Percentiles rank a stretch among this genome's conserved stretches.
Evolutionary conservation across 352 stramenopile genomes (phyloP).

Genomic region (Nothophytophthora sp.): DNA sequence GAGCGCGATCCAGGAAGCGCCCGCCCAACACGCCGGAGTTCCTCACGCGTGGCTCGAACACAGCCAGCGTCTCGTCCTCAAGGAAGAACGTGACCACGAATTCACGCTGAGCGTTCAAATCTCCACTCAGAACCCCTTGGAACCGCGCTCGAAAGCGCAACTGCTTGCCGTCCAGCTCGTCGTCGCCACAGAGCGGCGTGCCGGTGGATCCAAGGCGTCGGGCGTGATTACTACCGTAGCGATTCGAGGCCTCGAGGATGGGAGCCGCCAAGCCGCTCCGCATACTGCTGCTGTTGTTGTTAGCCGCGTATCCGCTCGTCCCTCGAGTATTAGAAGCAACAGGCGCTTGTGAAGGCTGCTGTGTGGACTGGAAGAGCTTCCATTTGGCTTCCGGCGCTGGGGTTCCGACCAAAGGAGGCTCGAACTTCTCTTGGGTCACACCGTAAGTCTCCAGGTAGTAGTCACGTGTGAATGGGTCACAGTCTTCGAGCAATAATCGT

Average conservation of each 20-base stretch:
- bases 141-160: conserved; percentile 78
- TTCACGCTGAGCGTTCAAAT: conserved; percentile 49
- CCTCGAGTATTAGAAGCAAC: conserved; percentile 19
- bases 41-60: conserved; percentile 69
- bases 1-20: conserved; percentile 75
- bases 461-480: conserved; percentile 88
- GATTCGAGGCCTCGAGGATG: conserved; percentile 16
- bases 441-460: conserved; percentile 88
- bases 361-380: conserved; percentile 50
- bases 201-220: not conserved
- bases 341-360: not conserved
- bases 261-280: conserved; percentile 25
- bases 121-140: conserved; percentile 26
- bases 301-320: conserved; percentile 24
- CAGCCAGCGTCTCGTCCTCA: conserved; percentile 73
- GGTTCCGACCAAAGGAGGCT: conserved; percentile 11
- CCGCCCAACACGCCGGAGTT: conserved; percentile 73
- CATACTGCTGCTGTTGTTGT: conserved; percentile 36
- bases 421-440: conserved; percentile 73
- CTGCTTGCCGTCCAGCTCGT: conserved; percentile 62
- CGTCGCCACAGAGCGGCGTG: conserved; percentile 32
- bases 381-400: conserved; percentile 37
- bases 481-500: conserved; percentile 89
- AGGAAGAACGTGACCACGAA: conserved; percentile 86
- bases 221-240: not conserved